Evolutionary conservation across 257 asterid genomes (phyloP).

Genomic region (Leptodermis oblonga): DNA sequence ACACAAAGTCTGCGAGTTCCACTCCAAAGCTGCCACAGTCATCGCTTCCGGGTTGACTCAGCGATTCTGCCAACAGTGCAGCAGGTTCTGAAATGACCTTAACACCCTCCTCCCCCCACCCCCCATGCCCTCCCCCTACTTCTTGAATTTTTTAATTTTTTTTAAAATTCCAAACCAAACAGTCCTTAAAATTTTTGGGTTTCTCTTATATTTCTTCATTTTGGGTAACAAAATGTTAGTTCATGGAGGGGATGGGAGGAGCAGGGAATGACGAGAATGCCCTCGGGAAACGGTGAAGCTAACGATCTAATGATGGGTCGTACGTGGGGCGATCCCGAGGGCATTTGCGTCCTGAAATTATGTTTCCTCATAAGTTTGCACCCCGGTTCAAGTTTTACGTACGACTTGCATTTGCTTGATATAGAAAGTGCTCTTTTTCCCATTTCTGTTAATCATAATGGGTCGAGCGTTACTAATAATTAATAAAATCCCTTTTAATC

Average conservation of each 20-base stretch:
- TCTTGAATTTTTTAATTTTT: no score
- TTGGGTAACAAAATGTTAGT: not conserved
- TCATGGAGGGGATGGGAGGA: not conserved
- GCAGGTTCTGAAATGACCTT: constrained; percentile 65
- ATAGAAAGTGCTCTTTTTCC: constrained; percentile 31
- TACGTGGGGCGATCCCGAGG: constrained; percentile 79
- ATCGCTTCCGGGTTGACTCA: constrained; percentile 90
- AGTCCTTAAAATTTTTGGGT: not conserved
- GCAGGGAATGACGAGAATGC: constrained; percentile 22
- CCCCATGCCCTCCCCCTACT: constrained; percentile 24
- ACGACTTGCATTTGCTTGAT: constrained; percentile 39
- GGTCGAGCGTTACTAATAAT: not conserved
- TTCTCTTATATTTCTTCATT: not conserved
- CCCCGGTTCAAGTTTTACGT: constrained; percentile 29
- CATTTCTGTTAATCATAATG: constrained; percentile 7
- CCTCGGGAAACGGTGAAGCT: constrained; percentile 21
- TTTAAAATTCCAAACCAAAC: not conserved
- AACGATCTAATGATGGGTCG: constrained; percentile 40
- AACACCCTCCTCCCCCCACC: constrained; percentile 29
- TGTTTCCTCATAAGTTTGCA: constrained; percentile 27
- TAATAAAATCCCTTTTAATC: constrained; percentile 14
- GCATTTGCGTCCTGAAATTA: constrained; percentile 50
- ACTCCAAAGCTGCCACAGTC: constrained; percentile 91
- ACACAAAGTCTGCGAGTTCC: constrained; percentile 97
- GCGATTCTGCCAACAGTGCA: constrained; percentile 98